phyloP scores from a whole-genome alignment of 164 flowering plant genomes.

The Berberis thunbergii region DNA sequence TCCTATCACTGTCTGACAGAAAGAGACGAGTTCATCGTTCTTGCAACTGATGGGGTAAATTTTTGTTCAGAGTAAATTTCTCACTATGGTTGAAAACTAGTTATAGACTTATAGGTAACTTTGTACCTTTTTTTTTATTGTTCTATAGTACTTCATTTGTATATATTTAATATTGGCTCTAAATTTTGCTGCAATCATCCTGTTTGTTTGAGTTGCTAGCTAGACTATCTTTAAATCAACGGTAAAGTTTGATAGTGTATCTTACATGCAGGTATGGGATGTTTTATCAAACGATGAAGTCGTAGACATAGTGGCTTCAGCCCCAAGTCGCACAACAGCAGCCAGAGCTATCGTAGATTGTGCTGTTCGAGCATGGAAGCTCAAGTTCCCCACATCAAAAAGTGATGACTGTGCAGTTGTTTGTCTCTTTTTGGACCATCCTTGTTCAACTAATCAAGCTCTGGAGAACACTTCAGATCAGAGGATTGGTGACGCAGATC shows the following conservation, averaged over 20 bases:
- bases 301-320: conserved; percentile 66
- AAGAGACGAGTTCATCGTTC: conserved; percentile 52
- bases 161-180: no score
- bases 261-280: conserved; percentile 60
- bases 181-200: no score
- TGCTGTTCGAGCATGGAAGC: conserved; percentile 74
- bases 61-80: conserved; percentile 6
- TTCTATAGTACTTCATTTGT: no score
- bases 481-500: conserved; percentile 7
- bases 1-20: conserved; percentile 42
- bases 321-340: conserved; percentile 60
- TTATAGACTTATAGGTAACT: no score
- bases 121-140: conserved; percentile 4
- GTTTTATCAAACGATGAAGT: conserved; percentile 78
- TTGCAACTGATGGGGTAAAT: conserved; percentile 71
- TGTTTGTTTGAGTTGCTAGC: no score
- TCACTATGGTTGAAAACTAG: not conserved
- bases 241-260: no score
- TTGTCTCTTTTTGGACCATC: conserved; percentile 51
- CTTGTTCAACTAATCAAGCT: conserved; percentile 8
- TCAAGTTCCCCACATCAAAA: conserved; percentile 73
- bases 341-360: conserved; percentile 75
- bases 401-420: conserved; percentile 76
- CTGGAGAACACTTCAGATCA: conserved; percentile 5
- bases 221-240: no score